A percentile compares a stretch with the other conserved stretches of the same genome.
phyloP scores from a whole-genome alignment of 257 asterid genomes.

The Lantana camara region DNA sequence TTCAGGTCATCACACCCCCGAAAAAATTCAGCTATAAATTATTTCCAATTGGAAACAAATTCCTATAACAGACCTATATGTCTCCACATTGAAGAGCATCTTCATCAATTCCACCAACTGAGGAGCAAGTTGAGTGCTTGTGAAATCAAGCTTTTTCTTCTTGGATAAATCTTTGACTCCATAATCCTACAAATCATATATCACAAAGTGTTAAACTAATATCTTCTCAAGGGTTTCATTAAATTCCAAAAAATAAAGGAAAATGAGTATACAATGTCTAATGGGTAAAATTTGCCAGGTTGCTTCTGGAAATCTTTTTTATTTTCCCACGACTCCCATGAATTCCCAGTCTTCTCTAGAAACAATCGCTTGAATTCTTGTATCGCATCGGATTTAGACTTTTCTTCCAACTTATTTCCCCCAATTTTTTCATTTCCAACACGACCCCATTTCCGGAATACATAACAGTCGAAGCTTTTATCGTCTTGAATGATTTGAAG shows the following conservation, averaged over 20 bases:
- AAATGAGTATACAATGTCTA: constrained; percentile 72
- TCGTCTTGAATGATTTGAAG: constrained; percentile 97
- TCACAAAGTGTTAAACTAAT: constrained; percentile 20
- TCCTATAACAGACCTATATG: constrained; percentile 73
- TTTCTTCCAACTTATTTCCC: constrained; percentile 65
- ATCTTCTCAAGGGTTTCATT: constrained; percentile 11
- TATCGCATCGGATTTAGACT: constrained; percentile 69
- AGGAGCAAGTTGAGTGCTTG: constrained; percentile 71
- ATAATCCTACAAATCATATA: constrained; percentile 69
- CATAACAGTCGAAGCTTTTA: constrained; percentile 74
- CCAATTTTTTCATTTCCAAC: constrained; percentile 94
- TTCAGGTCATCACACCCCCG: no score
- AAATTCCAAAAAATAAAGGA: background rate
- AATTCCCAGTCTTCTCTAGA: constrained; percentile 89
- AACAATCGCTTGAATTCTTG: constrained; percentile 78
- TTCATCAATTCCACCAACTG: constrained; percentile 80
- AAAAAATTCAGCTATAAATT: no score
- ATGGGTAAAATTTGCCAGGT: constrained; percentile 88
- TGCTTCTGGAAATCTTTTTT: constrained; percentile 70
- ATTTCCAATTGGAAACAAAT: no score
- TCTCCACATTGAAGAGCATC: constrained; percentile 92
- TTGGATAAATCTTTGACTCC: constrained; percentile 69
- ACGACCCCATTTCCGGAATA: constrained; percentile 99
- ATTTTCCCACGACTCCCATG: constrained; percentile 87
- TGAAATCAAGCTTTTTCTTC: constrained; percentile 55